Evolutionary conservation across 148 eudicot genomes (phyloP).

Genomic region (Rhododendron henanense): DNA sequence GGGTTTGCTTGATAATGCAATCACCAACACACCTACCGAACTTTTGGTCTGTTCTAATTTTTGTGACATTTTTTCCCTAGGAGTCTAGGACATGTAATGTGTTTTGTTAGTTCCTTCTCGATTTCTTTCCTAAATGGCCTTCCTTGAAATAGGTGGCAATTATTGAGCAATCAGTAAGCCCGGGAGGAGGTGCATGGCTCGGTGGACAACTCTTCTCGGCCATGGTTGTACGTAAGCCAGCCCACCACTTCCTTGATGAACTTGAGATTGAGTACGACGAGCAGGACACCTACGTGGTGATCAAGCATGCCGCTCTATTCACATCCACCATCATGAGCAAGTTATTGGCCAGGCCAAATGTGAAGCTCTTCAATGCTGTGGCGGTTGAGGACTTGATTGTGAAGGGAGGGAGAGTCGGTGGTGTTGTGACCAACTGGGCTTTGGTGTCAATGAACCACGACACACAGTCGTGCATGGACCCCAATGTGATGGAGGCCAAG

Average conservation of each 20-base stretch:
- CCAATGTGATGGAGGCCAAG: slow-evolving; percentile 93
- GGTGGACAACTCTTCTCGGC: slow-evolving; percentile 95
- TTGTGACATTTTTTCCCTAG: background rate
- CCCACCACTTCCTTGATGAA: slow-evolving; percentile 78
- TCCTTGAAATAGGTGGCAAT: slow-evolving; percentile 43
- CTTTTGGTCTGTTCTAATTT: background rate
- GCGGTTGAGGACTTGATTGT: slow-evolving; percentile 90
- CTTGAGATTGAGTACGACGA: slow-evolving; percentile 72
- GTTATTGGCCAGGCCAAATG: slow-evolving; percentile 78
- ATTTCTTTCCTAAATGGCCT: background rate
- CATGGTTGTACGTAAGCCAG: slow-evolving; percentile 95
- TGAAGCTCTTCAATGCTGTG: slow-evolving; percentile 91
- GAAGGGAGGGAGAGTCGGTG: slow-evolving; percentile 64
- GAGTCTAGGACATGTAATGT: background rate
- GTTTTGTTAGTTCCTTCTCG: background rate
- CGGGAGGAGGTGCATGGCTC: slow-evolving; percentile 98
- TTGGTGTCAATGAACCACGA: slow-evolving; percentile 89
- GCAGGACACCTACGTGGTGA: slow-evolving; percentile 76
- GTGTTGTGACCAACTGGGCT: slow-evolving; percentile 97
- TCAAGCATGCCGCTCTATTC: slow-evolving; percentile 89
- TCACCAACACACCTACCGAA: background rate
- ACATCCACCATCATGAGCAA: slow-evolving; percentile 89
- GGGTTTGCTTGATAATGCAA: background rate
- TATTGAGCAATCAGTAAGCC: slow-evolving; percentile 93
- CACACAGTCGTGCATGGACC: slow-evolving; percentile 98